These are phyloP conservation scores for Gnomoniopsis sp. DNA, from an alignment of 2,329 filamentous ascomycete genomes.

Conservation along the genomic window DNA sequence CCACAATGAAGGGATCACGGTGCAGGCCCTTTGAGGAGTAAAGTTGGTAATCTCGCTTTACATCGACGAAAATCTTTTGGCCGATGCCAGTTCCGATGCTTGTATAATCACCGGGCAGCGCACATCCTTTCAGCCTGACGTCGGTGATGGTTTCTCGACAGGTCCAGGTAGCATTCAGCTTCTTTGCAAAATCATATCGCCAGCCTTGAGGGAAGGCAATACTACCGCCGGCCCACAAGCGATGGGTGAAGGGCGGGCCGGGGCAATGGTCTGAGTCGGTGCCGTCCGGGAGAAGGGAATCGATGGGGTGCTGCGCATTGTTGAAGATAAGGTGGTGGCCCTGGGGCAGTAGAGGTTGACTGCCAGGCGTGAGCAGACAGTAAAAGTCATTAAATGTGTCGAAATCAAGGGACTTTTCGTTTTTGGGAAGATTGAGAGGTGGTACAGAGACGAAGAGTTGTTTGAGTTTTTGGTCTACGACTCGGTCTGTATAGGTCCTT, in stretches of 20 bases:
- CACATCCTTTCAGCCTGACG: conserved; percentile 26
- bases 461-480: conserved; percentile 58
- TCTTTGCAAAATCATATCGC: too few relatives aligned
- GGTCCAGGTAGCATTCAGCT: too few relatives aligned
- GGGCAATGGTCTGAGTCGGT: conserved; percentile 79
- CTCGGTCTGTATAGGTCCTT: conserved; percentile 39
- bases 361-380: not conserved
- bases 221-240: conserved; percentile 86
- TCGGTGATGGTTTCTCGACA: conserved; percentile 46
- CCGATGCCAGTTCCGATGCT: conserved; percentile 17
- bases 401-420: not conserved
- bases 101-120: conserved; percentile 21
- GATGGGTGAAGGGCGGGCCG: conserved; percentile 65
- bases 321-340: conserved; percentile 89
- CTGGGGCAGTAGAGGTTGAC: conserved; percentile 43
- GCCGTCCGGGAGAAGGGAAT: conserved; percentile 71
- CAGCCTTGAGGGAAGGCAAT: conserved; percentile 49
- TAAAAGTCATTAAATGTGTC: not conserved
- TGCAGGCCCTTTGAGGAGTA: conserved; percentile 29
- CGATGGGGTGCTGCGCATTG: conserved; percentile 62
- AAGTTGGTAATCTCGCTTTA: conserved; percentile 43
- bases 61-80: conserved; percentile 50
- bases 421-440: not conserved
- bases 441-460: conserved; percentile 61
- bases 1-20: conserved; percentile 31